phyloP scores from a whole-genome alignment of 306 rosid genomes.

The Prunus persica region Prunus_persica_NCBIv2 NC_034016.1:19044501-19045000 shows the following conservation, averaged over 20 bases:
- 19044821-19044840: constrained; percentile 59
- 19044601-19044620: constrained; percentile 9
- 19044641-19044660: constrained; percentile 20
- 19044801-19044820: constrained; percentile 68
- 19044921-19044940: neutral
- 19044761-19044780: constrained; percentile 50
- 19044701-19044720: constrained; percentile 65
- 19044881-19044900: constrained; percentile 16
- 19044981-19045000: neutral
- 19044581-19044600: constrained; percentile 3
- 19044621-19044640: constrained; percentile 9
- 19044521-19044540: constrained; percentile 5
- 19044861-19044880: constrained; percentile 61
- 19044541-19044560: neutral
- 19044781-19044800: constrained; percentile 75
- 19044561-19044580: neutral
- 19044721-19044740: constrained; percentile 75
- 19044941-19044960: neutral
- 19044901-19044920: constrained; percentile 8
- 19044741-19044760: constrained; percentile 69
- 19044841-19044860: constrained; percentile 63
- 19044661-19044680: constrained; percentile 89
- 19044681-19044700: constrained; percentile 72
- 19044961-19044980: neutral
- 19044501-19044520: constrained; percentile 63